A percentile compares a stretch with the other conserved stretches of the same genome.
Conservation (phyloP, 768 basidiomycete species). For the Trametes gibbosa region DNA sequence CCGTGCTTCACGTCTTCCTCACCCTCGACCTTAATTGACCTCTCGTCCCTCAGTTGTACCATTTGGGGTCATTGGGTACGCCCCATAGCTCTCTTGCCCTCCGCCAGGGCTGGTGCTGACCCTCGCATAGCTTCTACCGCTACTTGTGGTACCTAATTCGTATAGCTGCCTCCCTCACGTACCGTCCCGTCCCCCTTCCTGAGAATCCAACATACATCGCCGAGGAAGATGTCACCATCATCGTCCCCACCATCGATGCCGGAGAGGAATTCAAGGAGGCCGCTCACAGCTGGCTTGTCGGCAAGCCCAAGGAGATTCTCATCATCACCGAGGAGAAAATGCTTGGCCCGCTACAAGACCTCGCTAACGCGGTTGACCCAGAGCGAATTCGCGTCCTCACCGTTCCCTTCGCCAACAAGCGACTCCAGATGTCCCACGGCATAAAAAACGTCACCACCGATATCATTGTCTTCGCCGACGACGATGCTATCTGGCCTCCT, state of each 20-base stretch:
- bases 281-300: constrained; percentile 88
- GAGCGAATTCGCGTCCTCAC: constrained; percentile 82
- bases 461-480: constrained; percentile 93
- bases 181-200: constrained; percentile 87
- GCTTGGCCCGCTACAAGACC: constrained; percentile 82
- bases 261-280: constrained; percentile 95
- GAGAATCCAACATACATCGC: constrained; percentile 89
- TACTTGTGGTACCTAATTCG: constrained; percentile 93
- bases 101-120: not conserved
- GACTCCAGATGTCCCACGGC: constrained; percentile 91
- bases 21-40: constrained; percentile 3
- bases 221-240: constrained; percentile 92
- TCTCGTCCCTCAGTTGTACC: constrained; percentile 63
- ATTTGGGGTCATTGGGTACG: constrained; percentile 84
- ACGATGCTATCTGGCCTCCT: constrained; percentile 95
- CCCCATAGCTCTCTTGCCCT: not conserved
- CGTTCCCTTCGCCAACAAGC: constrained; percentile 91
- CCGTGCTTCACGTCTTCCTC: not conserved
- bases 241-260: constrained; percentile 94
- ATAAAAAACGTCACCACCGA: constrained; percentile 89
- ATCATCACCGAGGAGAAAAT: constrained; percentile 86
- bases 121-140: constrained; percentile 71
- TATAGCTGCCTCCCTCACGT: constrained; percentile 70
- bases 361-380: constrained; percentile 86
- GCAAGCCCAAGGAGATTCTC: constrained; percentile 83